A percentile compares a stretch with the other conserved stretches of the same genome.
These are phyloP conservation scores for Antitrichia curtipendula DNA, from an alignment of 225 moss, liverwort and hornwort genomes.

Conservation along the genomic window DNA sequence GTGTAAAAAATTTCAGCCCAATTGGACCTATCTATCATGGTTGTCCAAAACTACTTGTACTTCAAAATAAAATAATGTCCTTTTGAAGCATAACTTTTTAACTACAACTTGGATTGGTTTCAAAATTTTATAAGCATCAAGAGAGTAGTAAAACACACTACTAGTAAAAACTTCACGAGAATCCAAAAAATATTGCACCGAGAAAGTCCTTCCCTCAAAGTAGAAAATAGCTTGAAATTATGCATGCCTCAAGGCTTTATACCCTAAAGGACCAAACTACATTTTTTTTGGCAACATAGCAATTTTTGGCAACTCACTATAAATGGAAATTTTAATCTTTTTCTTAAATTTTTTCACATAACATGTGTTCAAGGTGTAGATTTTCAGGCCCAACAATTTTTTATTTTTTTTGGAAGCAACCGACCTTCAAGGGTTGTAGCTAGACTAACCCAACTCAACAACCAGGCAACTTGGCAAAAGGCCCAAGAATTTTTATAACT, in stretches of 20 bases:
- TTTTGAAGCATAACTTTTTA: not conserved
- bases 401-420: too few species aligned
- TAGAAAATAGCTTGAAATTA: not conserved
- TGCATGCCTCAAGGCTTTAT: not conserved
- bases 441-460: too few species aligned
- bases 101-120: fast-evolving
- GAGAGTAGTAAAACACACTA: not conserved
- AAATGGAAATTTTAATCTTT: too few species aligned
- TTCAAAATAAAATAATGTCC: fast-evolving
- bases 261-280: too few species aligned
- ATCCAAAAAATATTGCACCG: not conserved
- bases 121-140: fast-evolving
- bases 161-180: not conserved
- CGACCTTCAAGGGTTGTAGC: too few species aligned
- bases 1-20: not conserved
- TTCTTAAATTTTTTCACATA: too few species aligned
- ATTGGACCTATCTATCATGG: not conserved
- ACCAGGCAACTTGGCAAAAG: too few species aligned
- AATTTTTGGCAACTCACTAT: too few species aligned
- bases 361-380: too few species aligned
- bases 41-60: fast-evolving
- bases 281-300: too few species aligned
- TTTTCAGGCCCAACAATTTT: too few species aligned
- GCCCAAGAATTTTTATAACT: too few species aligned
- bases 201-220: not conserved